Evolutionary conservation across 2,329 filamentous ascomycete genomes (phyloP), one percentile per base, ranked within the genome.

Genomic region (Mycosphaerelloides madeirae): DNA sequence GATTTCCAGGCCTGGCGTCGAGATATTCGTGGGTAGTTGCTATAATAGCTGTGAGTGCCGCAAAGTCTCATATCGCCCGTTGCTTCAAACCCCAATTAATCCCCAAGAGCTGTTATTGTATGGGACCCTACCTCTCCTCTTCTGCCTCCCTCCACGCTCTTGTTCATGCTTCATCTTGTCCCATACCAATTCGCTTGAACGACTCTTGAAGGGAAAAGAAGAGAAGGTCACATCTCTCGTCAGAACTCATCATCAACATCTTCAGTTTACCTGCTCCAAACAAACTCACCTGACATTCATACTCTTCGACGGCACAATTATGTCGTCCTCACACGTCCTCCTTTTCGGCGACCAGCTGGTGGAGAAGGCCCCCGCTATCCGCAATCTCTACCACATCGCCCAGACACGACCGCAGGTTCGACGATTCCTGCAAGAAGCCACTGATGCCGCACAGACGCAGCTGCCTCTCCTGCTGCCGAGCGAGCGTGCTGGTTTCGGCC

Each of bases 61-160:
- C 51, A 48, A 56, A 58, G 36, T 31, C 38, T 19, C 47, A 45
- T 32, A 43, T 35, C 25, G n/a, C 48, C 45, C 36, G 35, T 46
- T 33, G 9, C 22, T 25, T 46, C 48, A 53, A 44, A 47, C 53
- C 20, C 46, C 57, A 31, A 61, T 61, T 58, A 53, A 45, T 18
- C 44, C 49, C n/a, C 44, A 50, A 38, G 58, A 61, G 15, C 40
- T 64, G 44, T 43, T 63, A 43, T 54, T 54, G 29, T 61, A 54
- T 41, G 58, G 58, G 29, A 57, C 22, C 22, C 22, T 25, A 25
- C 9, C 22, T 25, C 22, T 25, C 22, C 22, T 6, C n/a, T n/a
- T n/a, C n/a, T n/a, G n/a, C n/a, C n/a, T n/a, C n/a, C 22, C 22
- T 25, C 9, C 22, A 6, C 22, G 22, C 22, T 25, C 22, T n/a